Evolutionary conservation across 139 green algal genomes (phyloP), one percentile per base, ranked within the genome.

Genomic region (Coelastrella sp.): DNA sequence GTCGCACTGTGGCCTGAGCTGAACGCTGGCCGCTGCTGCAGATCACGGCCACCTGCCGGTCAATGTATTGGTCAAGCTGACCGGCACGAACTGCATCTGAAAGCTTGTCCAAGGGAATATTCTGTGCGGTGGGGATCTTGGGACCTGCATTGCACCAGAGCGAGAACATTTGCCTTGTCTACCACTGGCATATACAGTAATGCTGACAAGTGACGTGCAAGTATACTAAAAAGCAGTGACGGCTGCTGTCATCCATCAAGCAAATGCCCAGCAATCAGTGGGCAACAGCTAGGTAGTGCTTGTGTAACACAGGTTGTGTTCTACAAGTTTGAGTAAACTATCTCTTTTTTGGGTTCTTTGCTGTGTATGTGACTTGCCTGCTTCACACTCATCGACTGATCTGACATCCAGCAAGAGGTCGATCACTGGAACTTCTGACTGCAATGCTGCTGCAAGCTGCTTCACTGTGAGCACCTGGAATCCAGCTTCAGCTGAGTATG

Each of bases 1-100:
- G 41, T 25, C 78, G 25, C 38, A 84, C 78, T n/a, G 78, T 84
- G 3, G 78, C 78, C 30, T 84, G 78, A 6, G 78, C 60, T 21
- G 78, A 84, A 6, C 78, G 40, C 60, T 74, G 59, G 4, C 78
- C 78, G 8, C 27, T 66, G 2, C 40, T 60, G 38, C 78, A 84
- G 23, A 84, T 32, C 35, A 84, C 78, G 17, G 78, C 78, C 13
- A 84, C 30, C 7, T 62, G 60, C 0, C 62, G 34, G 30, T 32
- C 62, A 25, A 37, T 62, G 59, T 64, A 62, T 2, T 23, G 30
- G 45, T 74, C 78, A 68, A 84, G 60, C 19, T 41, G 6, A 15
- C 78, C 78, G 13, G 13, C 41, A 25, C 78, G 40, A 0, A 75
- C 78, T 35, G 60, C 40, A 11, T 76, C 60, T 35, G 78, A 84